Conservation (phyloP, 257 asterid species). For the Rubia yunnanensis region DNA sequence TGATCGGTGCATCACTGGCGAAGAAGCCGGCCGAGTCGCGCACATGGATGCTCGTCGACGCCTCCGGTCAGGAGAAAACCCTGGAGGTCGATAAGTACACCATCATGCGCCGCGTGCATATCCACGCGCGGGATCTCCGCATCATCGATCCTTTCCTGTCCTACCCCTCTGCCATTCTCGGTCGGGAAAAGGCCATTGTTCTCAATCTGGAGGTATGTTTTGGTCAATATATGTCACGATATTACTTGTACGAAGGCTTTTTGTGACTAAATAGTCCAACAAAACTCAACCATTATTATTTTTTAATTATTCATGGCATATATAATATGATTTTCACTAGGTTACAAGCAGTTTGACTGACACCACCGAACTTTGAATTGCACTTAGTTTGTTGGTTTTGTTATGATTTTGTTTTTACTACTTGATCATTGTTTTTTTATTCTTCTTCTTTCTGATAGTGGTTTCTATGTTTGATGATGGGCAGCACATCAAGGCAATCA, state of each 20-base stretch:
- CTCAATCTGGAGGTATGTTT: conserved; percentile 4
- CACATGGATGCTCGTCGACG: not conserved
- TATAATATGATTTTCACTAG: too few relatives aligned
- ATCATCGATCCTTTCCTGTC: conserved; percentile 1
- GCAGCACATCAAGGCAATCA: conserved; percentile 11
- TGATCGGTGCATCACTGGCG: conserved; percentile 23
- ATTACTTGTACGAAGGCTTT: too few relatives aligned
- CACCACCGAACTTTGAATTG: not conserved
- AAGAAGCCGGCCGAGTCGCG: conserved; percentile 30
- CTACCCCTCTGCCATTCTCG: conserved; percentile 1
- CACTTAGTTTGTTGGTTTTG: not conserved
- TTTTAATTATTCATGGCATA: too few relatives aligned
- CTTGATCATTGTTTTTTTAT: not conserved
- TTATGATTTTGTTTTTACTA: not conserved
- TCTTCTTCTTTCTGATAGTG: not conserved
- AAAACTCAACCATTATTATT: too few relatives aligned
- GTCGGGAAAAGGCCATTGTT: conserved; percentile 4
- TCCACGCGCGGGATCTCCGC: conserved; percentile 6
- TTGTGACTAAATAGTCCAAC: too few relatives aligned
- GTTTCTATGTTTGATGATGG: not conserved
- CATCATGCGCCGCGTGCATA: not conserved
- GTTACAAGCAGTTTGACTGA: too few relatives aligned
- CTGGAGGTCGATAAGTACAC: conserved; percentile 3
- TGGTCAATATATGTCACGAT: too few relatives aligned
- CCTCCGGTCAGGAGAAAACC: not conserved